Percentiles rank a stretch among this genome's conserved stretches.
phyloP scores from a whole-genome alignment of 2,329 filamentous ascomycete species.

The Ophiognomonia clavigignenti-juglandacearum region DNA sequence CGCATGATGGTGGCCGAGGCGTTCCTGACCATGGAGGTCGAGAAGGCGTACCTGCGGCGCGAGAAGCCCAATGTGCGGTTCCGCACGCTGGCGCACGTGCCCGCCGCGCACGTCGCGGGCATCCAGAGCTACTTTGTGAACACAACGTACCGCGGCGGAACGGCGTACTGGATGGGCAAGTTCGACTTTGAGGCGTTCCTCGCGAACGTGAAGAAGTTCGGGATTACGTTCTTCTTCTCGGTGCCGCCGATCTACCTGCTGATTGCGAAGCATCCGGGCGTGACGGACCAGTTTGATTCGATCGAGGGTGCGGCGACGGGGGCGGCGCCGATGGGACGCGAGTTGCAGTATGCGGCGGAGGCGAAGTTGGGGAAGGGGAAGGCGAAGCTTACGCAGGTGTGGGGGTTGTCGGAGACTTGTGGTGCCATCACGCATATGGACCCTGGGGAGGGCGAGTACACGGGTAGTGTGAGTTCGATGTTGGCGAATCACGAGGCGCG shows the following conservation, averaged over 20 bases:
- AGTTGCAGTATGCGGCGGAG: slow-evolving; percentile 46
- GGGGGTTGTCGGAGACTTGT: slow-evolving; percentile 54
- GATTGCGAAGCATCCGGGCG: slow-evolving; percentile 51
- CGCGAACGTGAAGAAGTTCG: slow-evolving; percentile 42
- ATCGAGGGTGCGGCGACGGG: slow-evolving; percentile 45
- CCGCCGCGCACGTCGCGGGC: slow-evolving; percentile 42
- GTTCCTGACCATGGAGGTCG: slow-evolving; percentile 25
- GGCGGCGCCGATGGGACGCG: slow-evolving; percentile 51
- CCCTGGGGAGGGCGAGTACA: slow-evolving; percentile 33
- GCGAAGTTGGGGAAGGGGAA: slow-evolving; percentile 39
- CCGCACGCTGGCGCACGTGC: slow-evolving; percentile 37
- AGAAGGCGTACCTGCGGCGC: slow-evolving; percentile 25
- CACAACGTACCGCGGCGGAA: slow-evolving; percentile 35
- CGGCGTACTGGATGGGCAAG: slow-evolving; percentile 58
- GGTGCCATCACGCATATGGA: slow-evolving; percentile 42
- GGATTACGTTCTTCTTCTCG: slow-evolving; percentile 50
- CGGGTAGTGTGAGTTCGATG: slow-evolving; percentile 40
- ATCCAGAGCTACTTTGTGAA: slow-evolving; percentile 39
- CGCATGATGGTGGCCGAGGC: slow-evolving; percentile 36
- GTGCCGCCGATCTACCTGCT: slow-evolving; percentile 58
- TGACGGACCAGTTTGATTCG: slow-evolving; percentile 50
- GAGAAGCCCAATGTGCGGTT: slow-evolving; percentile 24
- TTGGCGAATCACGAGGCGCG: slow-evolving; percentile 32
- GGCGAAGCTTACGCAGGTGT: slow-evolving; percentile 45
- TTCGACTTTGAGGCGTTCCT: slow-evolving; percentile 56